Evolutionary conservation across 352 stramenopile species (phyloP), one percentile per base, ranked within the genome.

Genomic region (Globisporangium lucens): DNA sequence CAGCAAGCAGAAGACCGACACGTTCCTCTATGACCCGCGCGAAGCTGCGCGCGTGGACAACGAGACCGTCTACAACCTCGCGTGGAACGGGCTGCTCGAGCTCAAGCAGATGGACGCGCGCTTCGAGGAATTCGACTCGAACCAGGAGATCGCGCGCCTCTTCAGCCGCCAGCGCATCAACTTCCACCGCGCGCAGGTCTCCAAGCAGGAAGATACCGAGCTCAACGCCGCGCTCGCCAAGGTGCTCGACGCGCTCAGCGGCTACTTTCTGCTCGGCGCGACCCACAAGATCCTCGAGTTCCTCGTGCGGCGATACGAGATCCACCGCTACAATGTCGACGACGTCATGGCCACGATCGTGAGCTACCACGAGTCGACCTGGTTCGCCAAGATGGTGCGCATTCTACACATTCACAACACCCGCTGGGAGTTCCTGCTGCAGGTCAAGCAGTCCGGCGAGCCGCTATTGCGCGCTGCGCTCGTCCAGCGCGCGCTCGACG

Each of bases 221-320:
- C 80, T 97, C 22, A 83, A 94, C 67, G 63, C 61, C 4, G 83
- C 88, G 56, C 75, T 97, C 30, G 65, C 70, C 22, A 82, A 80
- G 63, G 76, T 97, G 24, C 74, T 97, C 22, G 85, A 94, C 62
- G 83, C 85, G n/a, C 75, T 97, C 35, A 97, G 87, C 61, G 75
- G 75, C 5, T 95, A 93, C 65, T 95, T 95, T 66, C 62, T 97
- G 41, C 73, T 95, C 13, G 71, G 75, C 12, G 83, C 89, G 5
- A 71, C 86, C 4, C 90, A 97, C 72, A 95, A 97, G 69, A 86
- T 96, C 58, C 76, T 97, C 69, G 90, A 97, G 74, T 97, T 94
- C 63, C 78, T 97, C 66, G 84, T 97, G 61, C 86, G 90, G 13
- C 83, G 85, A n/a, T 97, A 94, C 61, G 85, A 96, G 61, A 72